Evolutionary conservation across 306 rosid species (phyloP).

Genomic region (Sphenostylis stenocarpa): DNA sequence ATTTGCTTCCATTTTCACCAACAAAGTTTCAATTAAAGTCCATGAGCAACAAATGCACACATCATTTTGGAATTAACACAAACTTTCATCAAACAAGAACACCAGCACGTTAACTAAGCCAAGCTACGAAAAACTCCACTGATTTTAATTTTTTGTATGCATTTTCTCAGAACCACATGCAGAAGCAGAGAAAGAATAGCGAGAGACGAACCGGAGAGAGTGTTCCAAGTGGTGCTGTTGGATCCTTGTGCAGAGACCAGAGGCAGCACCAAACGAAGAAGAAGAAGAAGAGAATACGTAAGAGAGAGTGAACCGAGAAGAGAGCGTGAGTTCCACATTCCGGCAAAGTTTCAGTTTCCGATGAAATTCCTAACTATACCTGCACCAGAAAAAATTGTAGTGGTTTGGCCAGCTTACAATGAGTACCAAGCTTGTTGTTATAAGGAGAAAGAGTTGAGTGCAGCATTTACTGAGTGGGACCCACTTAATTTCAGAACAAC

Average conservation of each 20-base stretch:
- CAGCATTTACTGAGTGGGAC: too few relatives aligned
- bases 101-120: neutral
- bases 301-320: slow-evolving; percentile 19
- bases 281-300: neutral
- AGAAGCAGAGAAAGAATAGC: neutral
- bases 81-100: neutral
- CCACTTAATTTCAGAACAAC: too few relatives aligned
- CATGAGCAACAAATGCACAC: slow-evolving; percentile 7
- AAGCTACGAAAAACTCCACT: neutral
- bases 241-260: slow-evolving; percentile 66
- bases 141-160: neutral
- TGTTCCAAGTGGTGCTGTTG: slow-evolving; percentile 45
- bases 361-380: neutral
- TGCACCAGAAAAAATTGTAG: neutral
- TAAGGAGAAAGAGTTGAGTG: too few relatives aligned
- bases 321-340: slow-evolving; percentile 58
- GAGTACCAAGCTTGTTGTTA: too few relatives aligned
- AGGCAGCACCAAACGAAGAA: slow-evolving; percentile 34
- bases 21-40: slow-evolving; percentile 7
- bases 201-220: slow-evolving; percentile 55
- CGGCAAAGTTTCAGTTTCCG: slow-evolving; percentile 19
- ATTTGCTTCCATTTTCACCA: neutral
- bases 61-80: slow-evolving; percentile 5
- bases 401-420: neutral
- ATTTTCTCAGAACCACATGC: neutral